A percentile compares a stretch with the other conserved stretches of the same genome.
Evolutionary conservation across 352 stramenopile species (phyloP).

Genomic region (Blastocystis hominis): DNA sequence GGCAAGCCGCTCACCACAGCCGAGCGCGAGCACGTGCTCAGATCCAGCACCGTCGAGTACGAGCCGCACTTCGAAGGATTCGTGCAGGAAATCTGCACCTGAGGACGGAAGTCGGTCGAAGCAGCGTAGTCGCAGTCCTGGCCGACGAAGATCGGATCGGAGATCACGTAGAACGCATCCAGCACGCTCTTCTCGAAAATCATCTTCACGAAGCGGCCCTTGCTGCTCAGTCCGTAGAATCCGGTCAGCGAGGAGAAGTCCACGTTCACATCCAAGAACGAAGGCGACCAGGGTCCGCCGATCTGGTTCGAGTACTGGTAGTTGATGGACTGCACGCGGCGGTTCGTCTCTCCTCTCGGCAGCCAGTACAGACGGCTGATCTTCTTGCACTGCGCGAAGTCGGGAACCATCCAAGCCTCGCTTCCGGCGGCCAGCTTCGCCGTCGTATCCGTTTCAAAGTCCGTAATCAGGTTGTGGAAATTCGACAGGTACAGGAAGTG

Average conservation of each 20-base stretch:
- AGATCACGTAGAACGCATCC: constrained; percentile 26
- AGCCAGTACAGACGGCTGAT: constrained; percentile 44
- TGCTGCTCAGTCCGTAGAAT: constrained; percentile 44
- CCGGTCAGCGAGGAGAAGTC: not conserved
- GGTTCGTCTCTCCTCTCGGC: not conserved
- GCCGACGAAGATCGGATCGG: constrained; percentile 28
- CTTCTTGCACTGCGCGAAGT: constrained; percentile 17
- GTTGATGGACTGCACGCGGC: not conserved
- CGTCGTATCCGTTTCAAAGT: not conserved
- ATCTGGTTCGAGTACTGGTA: constrained; percentile 7
- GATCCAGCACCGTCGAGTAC: not conserved
- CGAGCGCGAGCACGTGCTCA: constrained; percentile 45
- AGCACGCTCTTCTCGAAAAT: constrained; percentile 5
- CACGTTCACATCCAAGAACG: not conserved
- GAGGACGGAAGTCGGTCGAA: constrained; percentile 11
- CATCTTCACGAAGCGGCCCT: constrained; percentile 55
- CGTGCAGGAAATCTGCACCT: not conserved
- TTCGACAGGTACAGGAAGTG: constrained; percentile 54
- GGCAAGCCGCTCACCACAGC: not conserved
- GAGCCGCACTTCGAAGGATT: constrained; percentile 43
- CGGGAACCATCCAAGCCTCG: constrained; percentile 39
- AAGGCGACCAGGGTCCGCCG: constrained; percentile 17
- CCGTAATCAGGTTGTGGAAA: constrained; percentile 32
- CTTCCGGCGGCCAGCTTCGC: not conserved
- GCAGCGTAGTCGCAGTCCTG: constrained; percentile 40